phyloP scores from a whole-genome alignment of 805 yeast species.

The Candida taoyuanica region DNA sequence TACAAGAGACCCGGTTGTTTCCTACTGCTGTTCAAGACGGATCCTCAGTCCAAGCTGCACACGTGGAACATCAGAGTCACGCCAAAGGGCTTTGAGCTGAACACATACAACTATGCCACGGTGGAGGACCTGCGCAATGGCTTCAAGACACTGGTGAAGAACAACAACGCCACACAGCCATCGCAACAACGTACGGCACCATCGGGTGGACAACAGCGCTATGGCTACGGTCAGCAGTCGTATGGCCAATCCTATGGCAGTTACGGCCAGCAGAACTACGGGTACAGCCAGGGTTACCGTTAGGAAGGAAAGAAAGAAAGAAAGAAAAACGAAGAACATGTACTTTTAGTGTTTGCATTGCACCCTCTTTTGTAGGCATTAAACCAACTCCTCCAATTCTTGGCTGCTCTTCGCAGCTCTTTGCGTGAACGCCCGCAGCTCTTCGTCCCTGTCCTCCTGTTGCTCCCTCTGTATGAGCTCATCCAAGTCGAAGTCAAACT shows the following conservation, averaged over 20 bases:
- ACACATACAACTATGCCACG: constrained; percentile 81
- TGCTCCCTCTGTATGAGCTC: constrained; percentile 22
- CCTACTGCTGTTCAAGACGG: constrained; percentile 78
- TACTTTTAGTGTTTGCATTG: not conserved
- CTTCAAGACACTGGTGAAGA: constrained; percentile 62
- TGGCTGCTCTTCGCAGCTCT: constrained; percentile 16
- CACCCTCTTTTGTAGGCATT: not conserved
- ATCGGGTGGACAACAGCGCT: not conserved
- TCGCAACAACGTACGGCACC: not conserved
- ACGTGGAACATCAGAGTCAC: constrained; percentile 91
- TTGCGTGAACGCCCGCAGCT: constrained; percentile 10
- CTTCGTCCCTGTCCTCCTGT: constrained; percentile 16
- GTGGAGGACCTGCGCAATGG: constrained; percentile 90
- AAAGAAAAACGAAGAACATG: too few species aligned
- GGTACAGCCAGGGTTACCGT: not conserved
- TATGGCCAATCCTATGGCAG: too few species aligned
- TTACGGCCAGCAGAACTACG: too few species aligned
- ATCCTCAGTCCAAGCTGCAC: constrained; percentile 58
- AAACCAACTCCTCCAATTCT: constrained; percentile 23
- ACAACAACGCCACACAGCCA: not conserved
- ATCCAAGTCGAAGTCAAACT: constrained; percentile 27
- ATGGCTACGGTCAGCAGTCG: not conserved
- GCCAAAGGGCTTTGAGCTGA: constrained; percentile 79
- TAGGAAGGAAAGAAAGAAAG: too few species aligned
- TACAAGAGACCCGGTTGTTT: constrained; percentile 95